Evolutionary conservation across 306 rosid genomes (phyloP), one percentile per base, ranked within the genome.

Genomic region (cucumber (Cucumis sativus)): DNA sequence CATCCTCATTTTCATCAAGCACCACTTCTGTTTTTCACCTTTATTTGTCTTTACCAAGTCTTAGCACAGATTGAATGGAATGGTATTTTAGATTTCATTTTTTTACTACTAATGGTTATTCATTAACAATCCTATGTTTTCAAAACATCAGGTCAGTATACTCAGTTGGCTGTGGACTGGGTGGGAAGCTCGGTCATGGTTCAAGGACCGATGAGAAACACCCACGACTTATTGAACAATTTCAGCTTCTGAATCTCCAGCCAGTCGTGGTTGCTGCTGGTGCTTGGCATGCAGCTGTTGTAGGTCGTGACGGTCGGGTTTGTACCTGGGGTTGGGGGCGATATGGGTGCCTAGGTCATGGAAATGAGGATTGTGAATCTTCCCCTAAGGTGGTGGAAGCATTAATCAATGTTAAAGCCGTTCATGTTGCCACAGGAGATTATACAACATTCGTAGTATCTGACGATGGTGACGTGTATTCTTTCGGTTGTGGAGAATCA

Each of bases 241-340:
- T 94, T 68, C 85, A 47, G 83, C 51, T 78, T 47, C 75, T 94
- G 88, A 92, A 90, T 83, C 88, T 94, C 81, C 96, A 94, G 85
- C 97, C 98, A 1, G 77, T 79, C 82, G 96, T 89, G 56, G 92
- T 94, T 63, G 91, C 97, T 8, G 98, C 98, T 13, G 98, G 97
- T 75, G 98, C 98, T 81, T 94, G 96, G 97, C 98, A 94, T 63
- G 98, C 98, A 45, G 98, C 98, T 41, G 97, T 94, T 72, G 98
- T 92, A 63, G 98, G 98, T 17, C 85, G 37, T 25, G 98, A 94
- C 59, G 98, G 98, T 9, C 88, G 98, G 28, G 98, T 94, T 11
- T 94, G 98, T 86, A 94, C 98, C 0, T 94, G 98, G 98, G 97
- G 97, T 49, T 94, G 97, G 98, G 98, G 97, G 57, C 95, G 98